Percentiles rank a stretch among this genome's conserved stretches.
Evolutionary conservation across 2,329 filamentous ascomycete genomes (phyloP).

Genomic region (Chlorencoelia australis): DNA sequence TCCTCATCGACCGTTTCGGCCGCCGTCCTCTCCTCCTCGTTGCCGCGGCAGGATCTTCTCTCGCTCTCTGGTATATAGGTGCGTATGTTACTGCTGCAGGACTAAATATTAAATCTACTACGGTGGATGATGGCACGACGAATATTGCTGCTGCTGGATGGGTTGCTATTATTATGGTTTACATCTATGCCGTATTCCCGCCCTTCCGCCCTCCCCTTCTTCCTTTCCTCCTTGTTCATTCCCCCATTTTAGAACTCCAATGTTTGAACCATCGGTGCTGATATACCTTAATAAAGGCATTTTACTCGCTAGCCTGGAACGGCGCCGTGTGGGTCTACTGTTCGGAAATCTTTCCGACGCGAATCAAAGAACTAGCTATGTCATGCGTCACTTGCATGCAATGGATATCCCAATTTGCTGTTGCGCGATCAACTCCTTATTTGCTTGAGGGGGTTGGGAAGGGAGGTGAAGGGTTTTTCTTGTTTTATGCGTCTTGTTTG

Average conservation of each 20-base stretch:
- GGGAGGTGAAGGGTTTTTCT: slow-evolving; percentile 18
- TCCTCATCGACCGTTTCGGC: slow-evolving; percentile 49
- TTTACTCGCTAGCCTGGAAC: slow-evolving; percentile 23
- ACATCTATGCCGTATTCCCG: slow-evolving; percentile 20
- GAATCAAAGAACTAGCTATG: slow-evolving; percentile 18
- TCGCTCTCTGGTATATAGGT: slow-evolving; percentile 21
- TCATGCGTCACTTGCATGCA: slow-evolving; percentile 15
- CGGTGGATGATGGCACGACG: slow-evolving; percentile 2
- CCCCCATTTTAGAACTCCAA: too few relatives aligned
- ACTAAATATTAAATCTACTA: slow-evolving; percentile 7
- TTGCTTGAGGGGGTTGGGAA: slow-evolving; percentile 12
- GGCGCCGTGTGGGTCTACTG: slow-evolving; percentile 23
- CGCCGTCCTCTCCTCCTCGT: slow-evolving; percentile 36
- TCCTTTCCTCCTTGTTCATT: too few relatives aligned
- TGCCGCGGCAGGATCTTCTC: slow-evolving; percentile 9
- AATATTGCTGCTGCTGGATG: slow-evolving; percentile 10
- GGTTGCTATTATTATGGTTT: slow-evolving; percentile 18
- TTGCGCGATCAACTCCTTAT: slow-evolving; percentile 14
- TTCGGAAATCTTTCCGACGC: slow-evolving; percentile 20
- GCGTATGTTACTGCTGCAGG: slow-evolving; percentile 16
- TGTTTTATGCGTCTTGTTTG: slow-evolving; percentile 55
- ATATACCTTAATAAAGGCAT: slow-evolving; percentile 9
- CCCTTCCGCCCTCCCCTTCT: too few relatives aligned
- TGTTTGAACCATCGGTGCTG: too few relatives aligned
- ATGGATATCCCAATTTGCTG: slow-evolving; percentile 15